Evolutionary conservation across 306 rosid genomes (phyloP), one percentile per base, ranked within the genome.

Genomic region (Mimosa bimucronata): DNA sequence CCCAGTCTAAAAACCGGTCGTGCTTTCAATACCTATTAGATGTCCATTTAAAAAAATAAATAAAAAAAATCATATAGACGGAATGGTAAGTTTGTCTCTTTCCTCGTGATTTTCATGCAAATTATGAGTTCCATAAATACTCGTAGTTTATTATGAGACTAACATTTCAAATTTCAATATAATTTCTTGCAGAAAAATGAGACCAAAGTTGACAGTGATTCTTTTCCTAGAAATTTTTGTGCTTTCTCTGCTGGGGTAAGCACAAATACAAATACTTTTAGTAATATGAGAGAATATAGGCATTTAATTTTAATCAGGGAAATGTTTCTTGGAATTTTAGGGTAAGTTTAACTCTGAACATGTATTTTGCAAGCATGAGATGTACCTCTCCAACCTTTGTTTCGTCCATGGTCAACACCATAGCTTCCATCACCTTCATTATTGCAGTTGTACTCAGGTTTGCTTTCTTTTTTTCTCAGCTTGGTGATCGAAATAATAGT

Each of bases 201-300:
- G 97, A 41, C 97, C 98, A 60, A 88, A 84, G 87, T 85, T 94
- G 77, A 91, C 95, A 26, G 11, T 84, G 42, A 42, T 81, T 78
- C 89, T 92, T 29, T 71, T 92, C 28, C 34, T 89, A 79, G 97
- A 94, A 74, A 80, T 94, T 41, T 91, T 88, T 83, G 73, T 94
- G 85, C 97, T 94, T 28, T 92, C 98, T 45, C 74, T 91, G n/a
- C 26, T 90, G 25, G 97, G 95, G 98, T 94, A 91, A 77, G 88
- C 11, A 74, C 23, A 25, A 66, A 16, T 48, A 23, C 37, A 65
- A 41, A 7, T 34, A 64, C 37, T 55, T 16, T 16, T 18, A 18
- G 7, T 16, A 18, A 52, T 19, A 21, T n/a, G 9, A 2, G 23
- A 62, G 41, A 60, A 9, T 19, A 78, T 38, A 55, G 31, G 69